Evolutionary conservation across 2,329 filamentous ascomycete species (phyloP).

Genomic region (Arthrinium phaeospermum): DNA sequence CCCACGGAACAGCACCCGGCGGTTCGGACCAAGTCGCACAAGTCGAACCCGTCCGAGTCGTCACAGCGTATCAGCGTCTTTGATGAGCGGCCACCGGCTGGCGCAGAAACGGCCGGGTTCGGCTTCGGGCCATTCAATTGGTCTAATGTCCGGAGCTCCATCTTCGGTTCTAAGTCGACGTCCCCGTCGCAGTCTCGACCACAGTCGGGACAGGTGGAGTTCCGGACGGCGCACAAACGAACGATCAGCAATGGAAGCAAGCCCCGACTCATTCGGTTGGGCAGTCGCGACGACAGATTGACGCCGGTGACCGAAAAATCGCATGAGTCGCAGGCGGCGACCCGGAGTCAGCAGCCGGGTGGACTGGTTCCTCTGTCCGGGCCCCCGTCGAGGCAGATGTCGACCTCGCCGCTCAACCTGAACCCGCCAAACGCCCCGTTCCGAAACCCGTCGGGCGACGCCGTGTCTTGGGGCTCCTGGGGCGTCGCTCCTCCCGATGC

Average conservation of each 20-base stretch:
- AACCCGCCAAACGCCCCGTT: constrained; percentile 18
- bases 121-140: background rate
- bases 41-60: background rate
- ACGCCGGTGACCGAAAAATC: background rate
- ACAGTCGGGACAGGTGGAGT: background rate
- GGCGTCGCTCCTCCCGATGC: background rate
- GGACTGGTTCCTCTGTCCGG: background rate
- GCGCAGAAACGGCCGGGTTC: constrained; percentile 12
- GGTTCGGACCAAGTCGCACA: background rate
- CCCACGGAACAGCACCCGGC: background rate
- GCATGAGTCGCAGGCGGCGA: background rate
- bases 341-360: background rate
- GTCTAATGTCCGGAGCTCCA: background rate
- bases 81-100: background rate
- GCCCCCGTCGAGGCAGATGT: background rate
- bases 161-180: background rate
- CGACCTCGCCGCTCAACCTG: constrained; percentile 15
- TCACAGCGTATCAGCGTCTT: background rate
- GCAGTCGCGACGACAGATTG: background rate
- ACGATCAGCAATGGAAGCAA: background rate
- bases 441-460: background rate
- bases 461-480: constrained; percentile 21
- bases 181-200: background rate
- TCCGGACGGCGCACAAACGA: background rate
- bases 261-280: background rate